Evolutionary conservation across 1,139 yeast genomes (phyloP), one percentile per base, ranked within the genome.

Genomic region (Kodamaea suecica): DNA sequence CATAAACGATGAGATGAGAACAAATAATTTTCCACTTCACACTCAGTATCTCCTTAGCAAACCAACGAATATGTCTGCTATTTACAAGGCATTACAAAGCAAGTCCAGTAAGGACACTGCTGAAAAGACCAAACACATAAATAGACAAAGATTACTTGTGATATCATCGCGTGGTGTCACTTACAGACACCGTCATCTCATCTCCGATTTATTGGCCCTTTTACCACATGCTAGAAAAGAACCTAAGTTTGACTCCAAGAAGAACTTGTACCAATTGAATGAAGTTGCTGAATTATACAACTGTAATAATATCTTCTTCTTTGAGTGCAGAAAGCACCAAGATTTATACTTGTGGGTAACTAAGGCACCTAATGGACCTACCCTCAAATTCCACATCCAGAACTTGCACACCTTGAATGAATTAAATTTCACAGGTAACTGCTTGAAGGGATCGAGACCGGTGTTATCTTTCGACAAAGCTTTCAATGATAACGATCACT

Each of bases 291-390:
- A 94, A 57, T 72, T 94, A 45, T 88, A 92, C 75, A 92, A 92
- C 72, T 94, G 99, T 74, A 94, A 92, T 67, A 92, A 92, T 58
- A 78, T 94, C 48, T 70, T 88, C 61, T 92, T 85, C 60, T 94
- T 94, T 55, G 99, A 92, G 63, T 90, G 95, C 40, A 81, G 97
- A 68, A 92, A 94, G 66, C 97, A 92, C 63, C 86, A 82, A 62
- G 99, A 92, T 66, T 77, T 92, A 55, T 92, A 94, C 61, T 63
- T 92, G 59, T 92, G 97, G 97, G 63, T 92, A 47, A 76, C 96
- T 27, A 90, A 92, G 64, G 95, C 97, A 17, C 98, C 98, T 32
- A 92, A 92, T 59, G 99, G 99, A 1, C 99, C 99, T 39, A 90
- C 97, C 17, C 70, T 85, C 54, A 92, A 94, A 64, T 90, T 92